A percentile compares a stretch with the other conserved stretches of the same genome.
Conservation (phyloP, 1,284 basidiomycete genomes). For the Ganoderma multipileum region DNA sequence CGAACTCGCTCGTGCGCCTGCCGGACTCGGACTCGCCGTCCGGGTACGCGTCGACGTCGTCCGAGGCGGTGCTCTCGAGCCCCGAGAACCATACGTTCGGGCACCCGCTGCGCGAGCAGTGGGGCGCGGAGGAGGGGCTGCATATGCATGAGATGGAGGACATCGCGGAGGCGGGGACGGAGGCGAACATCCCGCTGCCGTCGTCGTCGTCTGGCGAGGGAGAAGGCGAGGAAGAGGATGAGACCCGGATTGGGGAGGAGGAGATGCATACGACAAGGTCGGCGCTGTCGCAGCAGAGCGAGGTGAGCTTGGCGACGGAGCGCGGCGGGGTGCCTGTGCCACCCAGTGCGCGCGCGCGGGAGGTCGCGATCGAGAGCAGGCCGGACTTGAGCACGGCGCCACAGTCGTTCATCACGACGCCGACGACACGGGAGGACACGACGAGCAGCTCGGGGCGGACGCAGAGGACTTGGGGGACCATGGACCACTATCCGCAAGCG, state of each 20-base stretch:
- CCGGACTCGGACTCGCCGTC: slow-evolving; percentile 47
- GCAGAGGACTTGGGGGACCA: slow-evolving; percentile 47
- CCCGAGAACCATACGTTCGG: slow-evolving; percentile 78
- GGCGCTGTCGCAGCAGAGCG: slow-evolving; percentile 34
- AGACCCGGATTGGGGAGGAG: slow-evolving; percentile 19
- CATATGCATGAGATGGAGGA: slow-evolving; percentile 33
- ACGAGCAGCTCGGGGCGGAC: slow-evolving; percentile 47
- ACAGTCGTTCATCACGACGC: slow-evolving; percentile 68
- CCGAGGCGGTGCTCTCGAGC: slow-evolving; percentile 54
- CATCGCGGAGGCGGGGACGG: slow-evolving; percentile 25
- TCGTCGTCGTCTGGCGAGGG: slow-evolving; percentile 1
- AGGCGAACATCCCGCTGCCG: slow-evolving; percentile 20
- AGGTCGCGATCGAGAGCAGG: slow-evolving; percentile 44
- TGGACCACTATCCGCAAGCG: slow-evolving; percentile 37
- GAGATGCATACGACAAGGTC: slow-evolving; percentile 32
- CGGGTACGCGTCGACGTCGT: slow-evolving; percentile 45
- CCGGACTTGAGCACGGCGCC: slow-evolving; percentile 72
- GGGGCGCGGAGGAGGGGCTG: slow-evolving; percentile 32
- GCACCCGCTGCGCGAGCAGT: slow-evolving; percentile 48
- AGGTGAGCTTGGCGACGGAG: slow-evolving; percentile 31
- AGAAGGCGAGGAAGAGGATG: slow-evolving; percentile 8
- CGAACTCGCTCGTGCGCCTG: slow-evolving; percentile 66
- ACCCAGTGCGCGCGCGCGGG: slow-evolving; percentile 29
- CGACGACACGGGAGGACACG: slow-evolving; percentile 59
- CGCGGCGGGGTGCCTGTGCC: slow-evolving; percentile 35